Evolutionary conservation across 2,329 filamentous ascomycete genomes (phyloP), one percentile per base, ranked within the genome.

Genomic region (Fusarium robinianum): DNA sequence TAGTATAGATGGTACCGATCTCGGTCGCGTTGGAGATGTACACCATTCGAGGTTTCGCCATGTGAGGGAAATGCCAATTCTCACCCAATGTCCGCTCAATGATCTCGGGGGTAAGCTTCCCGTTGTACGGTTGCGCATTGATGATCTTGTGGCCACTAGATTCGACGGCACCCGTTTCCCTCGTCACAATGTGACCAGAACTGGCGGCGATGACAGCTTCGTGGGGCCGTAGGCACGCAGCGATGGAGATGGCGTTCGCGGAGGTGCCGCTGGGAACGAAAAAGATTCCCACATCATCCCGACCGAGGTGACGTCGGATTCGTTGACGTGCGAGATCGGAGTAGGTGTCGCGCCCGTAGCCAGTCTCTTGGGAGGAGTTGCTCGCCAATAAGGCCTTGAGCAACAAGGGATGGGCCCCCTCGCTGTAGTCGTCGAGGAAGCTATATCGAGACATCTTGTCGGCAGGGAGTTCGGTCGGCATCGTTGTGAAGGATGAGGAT

Each of bases 1-100:
- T 69, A 0, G 67, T 70, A 49, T 78, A 78, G 3, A 77, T 62
- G 0, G 75, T 78, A 2, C 75, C 75, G 7, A 75, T 62, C 58
- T 78, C 75, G 0, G 75, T 75, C 0, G 75, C 74, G 48, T 78
- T 75, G 10, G 75, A 77, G 17, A 78, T 70, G 53, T 78, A 78
- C 3, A 78, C 72, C n/a, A 78, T 58, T 4, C 72, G 63, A 1
- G 75, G 75, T 49, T 72, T 75, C 3, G 75, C 74, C 70, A 74
- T 76, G 48, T 78, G 75, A 1, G 75, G 75, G 43, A 71, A 77
- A 54, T 77, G 75, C 59, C 72, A 73, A 42, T 78, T 77, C 29
- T 73, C 70, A 6, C 71, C 69, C 5, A 77, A 46, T 0, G 73
- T 71, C 5, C 68, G 65, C 42, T 66, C 62, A 21, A 78, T 67